Conservation (phyloP, 2,329 filamentous ascomycete species). For the Colletotrichum eremochloae region DNA sequence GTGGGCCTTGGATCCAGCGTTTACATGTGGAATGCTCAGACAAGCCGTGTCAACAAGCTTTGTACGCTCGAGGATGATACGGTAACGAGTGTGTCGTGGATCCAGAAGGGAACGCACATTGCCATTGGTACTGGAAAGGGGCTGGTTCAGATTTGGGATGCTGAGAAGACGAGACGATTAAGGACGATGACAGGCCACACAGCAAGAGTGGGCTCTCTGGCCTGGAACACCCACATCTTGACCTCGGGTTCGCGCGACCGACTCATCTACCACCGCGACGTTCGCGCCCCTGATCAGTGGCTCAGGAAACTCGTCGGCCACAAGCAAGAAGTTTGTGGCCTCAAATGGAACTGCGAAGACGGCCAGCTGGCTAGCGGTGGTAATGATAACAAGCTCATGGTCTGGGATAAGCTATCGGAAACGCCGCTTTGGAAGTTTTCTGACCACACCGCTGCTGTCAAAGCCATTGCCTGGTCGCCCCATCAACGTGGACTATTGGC, state of each 20-base stretch:
- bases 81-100: constrained; percentile 98
- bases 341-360: constrained; percentile 98
- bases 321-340: constrained; percentile 96
- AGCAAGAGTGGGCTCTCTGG: constrained; percentile 90
- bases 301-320: constrained; percentile 89
- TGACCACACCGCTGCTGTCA: constrained; percentile 95
- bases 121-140: constrained; percentile 96
- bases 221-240: constrained; percentile 98
- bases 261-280: constrained; percentile 94
- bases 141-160: constrained; percentile 97
- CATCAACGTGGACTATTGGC: constrained; percentile 96
- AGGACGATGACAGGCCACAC: constrained; percentile 98
- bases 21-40: constrained; percentile 98
- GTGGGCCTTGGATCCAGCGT: constrained; percentile 94
- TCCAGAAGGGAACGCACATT: constrained; percentile 95
- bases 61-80: constrained; percentile 94
- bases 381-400: constrained; percentile 98
- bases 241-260: constrained; percentile 95
- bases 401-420: constrained; percentile 97
- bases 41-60: constrained; percentile 91
- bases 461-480: constrained; percentile 97
- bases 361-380: constrained; percentile 94
- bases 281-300: constrained; percentile 92
- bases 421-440: constrained; percentile 94
- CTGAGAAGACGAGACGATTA: constrained; percentile 84